Conservation (phyloP, 805 yeast genomes). For the Metschnikowia santaceciliae region DNA sequence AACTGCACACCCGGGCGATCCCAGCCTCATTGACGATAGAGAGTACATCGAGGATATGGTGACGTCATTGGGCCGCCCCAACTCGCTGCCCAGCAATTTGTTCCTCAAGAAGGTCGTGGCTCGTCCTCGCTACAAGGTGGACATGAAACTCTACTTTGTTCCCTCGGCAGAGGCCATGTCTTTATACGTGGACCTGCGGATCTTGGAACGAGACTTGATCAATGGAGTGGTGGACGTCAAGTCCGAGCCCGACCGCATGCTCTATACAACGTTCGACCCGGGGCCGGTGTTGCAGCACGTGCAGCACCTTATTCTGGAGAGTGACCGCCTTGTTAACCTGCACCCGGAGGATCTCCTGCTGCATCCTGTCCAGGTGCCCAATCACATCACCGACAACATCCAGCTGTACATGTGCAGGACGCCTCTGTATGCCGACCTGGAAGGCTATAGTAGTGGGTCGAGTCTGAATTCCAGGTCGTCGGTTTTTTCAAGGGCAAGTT, state of each 20-base stretch:
- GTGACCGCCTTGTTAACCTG: conserved; percentile 1
- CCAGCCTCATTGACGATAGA: conserved; percentile 47
- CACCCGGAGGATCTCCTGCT: conserved; percentile 1
- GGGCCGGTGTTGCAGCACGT: conserved; percentile 10
- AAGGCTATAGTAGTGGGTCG: conserved; percentile 2
- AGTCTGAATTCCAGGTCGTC: neutral
- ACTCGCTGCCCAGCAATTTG: conserved; percentile 44
- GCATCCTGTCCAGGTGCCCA: conserved; percentile 10
- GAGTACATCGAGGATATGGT: conserved; percentile 36
- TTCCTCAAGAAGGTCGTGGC: conserved; percentile 57
- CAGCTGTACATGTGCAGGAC: conserved; percentile 10
- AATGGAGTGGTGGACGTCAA: conserved; percentile 45
- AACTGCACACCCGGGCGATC: conserved; percentile 52
- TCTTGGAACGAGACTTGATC: conserved; percentile 49
- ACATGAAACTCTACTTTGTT: conserved; percentile 57
- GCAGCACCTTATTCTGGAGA: conserved; percentile 8
- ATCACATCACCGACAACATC: conserved; percentile 14
- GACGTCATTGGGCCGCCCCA: conserved; percentile 36
- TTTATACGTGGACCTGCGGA: conserved; percentile 46
- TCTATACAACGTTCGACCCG: conserved; percentile 17
- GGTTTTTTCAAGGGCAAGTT: neutral
- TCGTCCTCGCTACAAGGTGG: conserved; percentile 58
- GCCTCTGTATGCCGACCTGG: neutral
- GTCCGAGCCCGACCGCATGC: conserved; percentile 13
- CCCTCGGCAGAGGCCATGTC: conserved; percentile 37